phyloP scores from a whole-genome alignment of 257 asterid genomes.

The Solanum gandarillasii region DNA sequence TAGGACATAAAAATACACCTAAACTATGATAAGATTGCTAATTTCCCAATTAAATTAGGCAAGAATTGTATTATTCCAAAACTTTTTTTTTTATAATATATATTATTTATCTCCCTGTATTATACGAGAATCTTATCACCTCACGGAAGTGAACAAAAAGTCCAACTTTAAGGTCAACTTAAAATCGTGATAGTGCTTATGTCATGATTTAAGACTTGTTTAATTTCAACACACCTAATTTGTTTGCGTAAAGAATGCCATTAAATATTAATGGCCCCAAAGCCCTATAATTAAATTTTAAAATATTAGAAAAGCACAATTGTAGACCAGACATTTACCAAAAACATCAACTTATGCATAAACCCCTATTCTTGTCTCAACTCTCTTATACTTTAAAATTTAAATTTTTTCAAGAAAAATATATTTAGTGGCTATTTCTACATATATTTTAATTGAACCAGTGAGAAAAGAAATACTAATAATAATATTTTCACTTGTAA shows the following conservation, averaged over 20 bases:
- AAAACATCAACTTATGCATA: not conserved
- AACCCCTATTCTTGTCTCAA: conserved; percentile 7
- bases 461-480: no score
- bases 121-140: not conserved
- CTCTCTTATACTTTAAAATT: not conserved
- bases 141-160: not conserved
- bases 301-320: not conserved
- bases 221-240: conserved; percentile 1
- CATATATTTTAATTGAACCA: no score
- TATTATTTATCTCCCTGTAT: not conserved
- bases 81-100: not conserved
- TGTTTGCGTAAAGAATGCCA: not conserved
- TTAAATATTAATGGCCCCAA: not conserved
- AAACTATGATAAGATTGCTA: not conserved
- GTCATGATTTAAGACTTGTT: conserved; percentile 3
- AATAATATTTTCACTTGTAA: no score
- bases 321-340: not conserved
- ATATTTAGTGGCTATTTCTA: not conserved
- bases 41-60: not conserved
- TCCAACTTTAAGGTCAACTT: not conserved
- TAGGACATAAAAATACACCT: not conserved
- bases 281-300: not conserved
- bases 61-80: not conserved
- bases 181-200: not conserved
- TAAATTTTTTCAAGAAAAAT: no score